phyloP scores from a whole-genome alignment of 2,329 filamentous ascomycete species.

The Ophiostoma quercus region DNA sequence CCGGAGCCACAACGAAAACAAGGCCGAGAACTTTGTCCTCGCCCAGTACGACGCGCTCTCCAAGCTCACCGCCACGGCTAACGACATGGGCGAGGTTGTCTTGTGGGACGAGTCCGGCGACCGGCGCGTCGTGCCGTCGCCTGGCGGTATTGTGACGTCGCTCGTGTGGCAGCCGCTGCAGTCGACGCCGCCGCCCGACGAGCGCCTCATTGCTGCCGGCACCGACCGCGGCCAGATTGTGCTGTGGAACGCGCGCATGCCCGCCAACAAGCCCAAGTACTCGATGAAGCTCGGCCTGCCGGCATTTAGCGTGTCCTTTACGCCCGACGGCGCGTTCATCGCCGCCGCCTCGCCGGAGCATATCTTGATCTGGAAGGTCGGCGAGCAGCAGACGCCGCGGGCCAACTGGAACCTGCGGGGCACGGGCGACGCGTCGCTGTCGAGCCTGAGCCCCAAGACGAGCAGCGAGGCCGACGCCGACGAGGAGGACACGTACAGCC shows the following conservation, averaged over 20 bases:
- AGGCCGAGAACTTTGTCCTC: constrained; percentile 50
- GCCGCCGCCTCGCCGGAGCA: constrained; percentile 55
- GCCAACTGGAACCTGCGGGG: constrained; percentile 53
- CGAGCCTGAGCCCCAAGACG: constrained; percentile 51
- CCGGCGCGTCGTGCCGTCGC: constrained; percentile 18
- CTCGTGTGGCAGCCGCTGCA: constrained; percentile 54
- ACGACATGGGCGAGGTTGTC: constrained; percentile 46
- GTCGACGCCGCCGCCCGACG: constrained; percentile 38
- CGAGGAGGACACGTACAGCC: constrained; percentile 56
- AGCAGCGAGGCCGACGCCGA: constrained; percentile 48
- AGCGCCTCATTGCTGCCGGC: constrained; percentile 56
- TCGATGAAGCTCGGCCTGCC: constrained; percentile 56
- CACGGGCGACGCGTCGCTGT: constrained; percentile 43
- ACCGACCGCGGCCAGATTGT: constrained; percentile 42
- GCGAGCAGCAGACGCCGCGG: constrained; percentile 52
- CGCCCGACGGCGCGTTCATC: constrained; percentile 58
- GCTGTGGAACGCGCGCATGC: constrained; percentile 55
- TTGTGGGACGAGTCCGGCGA: constrained; percentile 9
- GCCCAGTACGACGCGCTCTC: constrained; percentile 53
- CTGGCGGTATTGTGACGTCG: constrained; percentile 17
- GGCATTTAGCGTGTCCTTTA: constrained; percentile 56
- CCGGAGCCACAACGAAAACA: constrained; percentile 49
- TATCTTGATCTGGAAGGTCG: constrained; percentile 61
- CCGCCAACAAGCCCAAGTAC: constrained; percentile 52
- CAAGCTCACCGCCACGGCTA: constrained; percentile 53